These are phyloP conservation scores for Phallus indusiatus DNA, from an alignment of 768 basidiomycete genomes.

Conservation along the genomic window DNA sequence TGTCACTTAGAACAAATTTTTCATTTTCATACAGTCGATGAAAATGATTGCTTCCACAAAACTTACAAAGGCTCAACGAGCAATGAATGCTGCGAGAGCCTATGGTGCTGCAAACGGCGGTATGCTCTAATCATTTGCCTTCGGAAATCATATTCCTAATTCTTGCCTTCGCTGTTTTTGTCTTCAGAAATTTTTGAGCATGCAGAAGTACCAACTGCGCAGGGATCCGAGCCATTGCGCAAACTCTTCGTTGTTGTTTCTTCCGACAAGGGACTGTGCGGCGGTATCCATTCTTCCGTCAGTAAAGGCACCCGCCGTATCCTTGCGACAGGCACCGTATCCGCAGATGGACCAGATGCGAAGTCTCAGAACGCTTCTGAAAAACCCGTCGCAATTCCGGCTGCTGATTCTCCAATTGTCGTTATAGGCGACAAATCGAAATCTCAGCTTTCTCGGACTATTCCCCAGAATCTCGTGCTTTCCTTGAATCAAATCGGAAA, in stretches of 20 bases:
- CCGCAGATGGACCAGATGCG: constrained; percentile 43
- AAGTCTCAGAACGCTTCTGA: constrained; percentile 13
- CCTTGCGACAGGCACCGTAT: constrained; percentile 17
- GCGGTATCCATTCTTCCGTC: constrained; percentile 98
- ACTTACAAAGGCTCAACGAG: constrained; percentile 88
- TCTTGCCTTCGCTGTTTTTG: background rate
- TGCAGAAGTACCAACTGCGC: constrained; percentile 44
- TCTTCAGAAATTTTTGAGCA: constrained; percentile 79
- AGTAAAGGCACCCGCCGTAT: constrained; percentile 72
- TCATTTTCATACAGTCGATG: constrained; percentile 63
- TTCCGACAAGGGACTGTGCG: constrained; percentile 98
- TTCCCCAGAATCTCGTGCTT: constrained; percentile 59
- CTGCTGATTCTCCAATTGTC: constrained; percentile 61
- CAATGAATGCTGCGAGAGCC: constrained; percentile 84
- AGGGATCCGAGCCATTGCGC: constrained; percentile 43
- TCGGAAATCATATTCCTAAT: background rate
- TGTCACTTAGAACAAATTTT: background rate
- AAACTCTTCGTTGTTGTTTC: constrained; percentile 92
- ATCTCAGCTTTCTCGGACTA: constrained; percentile 67
- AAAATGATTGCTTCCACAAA: constrained; percentile 99
- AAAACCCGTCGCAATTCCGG: constrained; percentile 33
- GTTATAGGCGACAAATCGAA: constrained; percentile 98
- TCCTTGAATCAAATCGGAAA: constrained; percentile 98
- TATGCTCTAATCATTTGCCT: constrained; percentile 24
- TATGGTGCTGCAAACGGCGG: constrained; percentile 91